Base-by-base conservation (phyloP, 805 yeast genomes). In the Yarrowia bubula region DNA sequence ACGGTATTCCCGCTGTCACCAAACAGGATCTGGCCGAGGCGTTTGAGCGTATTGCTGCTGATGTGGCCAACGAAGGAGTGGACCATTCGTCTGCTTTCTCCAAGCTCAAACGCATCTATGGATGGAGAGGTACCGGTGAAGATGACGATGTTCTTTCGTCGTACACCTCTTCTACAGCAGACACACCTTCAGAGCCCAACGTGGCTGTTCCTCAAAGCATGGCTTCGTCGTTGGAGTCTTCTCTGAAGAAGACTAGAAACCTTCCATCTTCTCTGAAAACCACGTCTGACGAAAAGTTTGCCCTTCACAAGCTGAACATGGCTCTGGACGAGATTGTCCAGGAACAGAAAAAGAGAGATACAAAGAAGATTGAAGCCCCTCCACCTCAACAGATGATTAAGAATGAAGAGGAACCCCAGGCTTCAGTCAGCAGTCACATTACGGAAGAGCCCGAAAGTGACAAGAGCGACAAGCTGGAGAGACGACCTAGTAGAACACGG, bases 1-100 rank as follows among this genome's bases (percentile, higher is more conserved):
- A 65, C 13, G 67, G 65, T 43, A 70, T 70, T 11, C 71, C 73
- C 35, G 67, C 70, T 3, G 71, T 76, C 58, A 75, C 78, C 33
- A 78, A 75, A 58, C 77, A 72, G 46, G 79, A 77, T 39, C 67
- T 78, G 15, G 70, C 66, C 13, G 66, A 69, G 18, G 80, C 80
- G 7, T 73, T 78, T 62, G 78, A 75, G 65, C 66, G 64, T 15
- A 71, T 75, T 22, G 68, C 70, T 6, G 72, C 72, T 4, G 67
- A 66, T 11, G 67, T 68, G 66, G 70, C 70, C 32, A 43, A 44
- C 35, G 51, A 58, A 18, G 50, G 50, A n/a, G 66, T 63, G 5
- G 68, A 66, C 38, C 66, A 69, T 64, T 68, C 73, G 2, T 42
- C 65, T 58, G 67, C 64, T 14, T 43, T 58, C n/a, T 58, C 66